Base-by-base conservation (phyloP, 768 basidiomycete genomes). In the Boletus pseudopeckii region DNA sequence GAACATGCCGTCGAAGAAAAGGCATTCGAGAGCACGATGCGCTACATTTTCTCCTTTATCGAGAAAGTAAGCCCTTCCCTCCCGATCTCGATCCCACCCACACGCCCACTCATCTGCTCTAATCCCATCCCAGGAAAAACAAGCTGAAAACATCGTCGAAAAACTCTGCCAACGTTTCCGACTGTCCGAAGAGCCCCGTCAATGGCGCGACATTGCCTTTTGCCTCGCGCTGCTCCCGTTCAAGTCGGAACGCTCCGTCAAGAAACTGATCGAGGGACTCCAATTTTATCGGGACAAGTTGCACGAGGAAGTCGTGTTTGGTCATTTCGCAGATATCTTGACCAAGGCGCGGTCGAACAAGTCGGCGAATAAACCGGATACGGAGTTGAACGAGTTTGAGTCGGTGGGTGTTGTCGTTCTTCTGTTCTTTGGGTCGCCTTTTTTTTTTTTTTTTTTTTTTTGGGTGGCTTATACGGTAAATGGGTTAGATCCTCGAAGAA, bases 181-280 rank as follows among this genome's bases (percentile, higher is more conserved):
- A 22, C 76, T 92, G 4, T 84, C 89, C 1, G 88, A 90, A 39
- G 92, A 95, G 30, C 82, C 91, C 15, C 82, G 96, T 6, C 97
- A 98, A 67, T 99, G 97, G 97, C 83, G 93, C 22, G 96, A 99
- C 64, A 93, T 99, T 54, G 92, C 95, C 1, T 98, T 86, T 72
- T 99, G 96, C 67, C 75, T 99, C 3, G 94, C 96, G 0, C 73
- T 98, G 2, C 79, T 98, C 15, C 96, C 94, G 0, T 99, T 91
- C 88, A 98, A 98, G 68, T 95, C 93, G 1, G 97, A 99, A 60
- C 82, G 90, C 32, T 96, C 94, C 0, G 84, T 98, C 63, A 98
- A 97, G 81, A 97, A 95, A 69, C 82, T 98, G 55, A 90, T 93
- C 61, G 96, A 98, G 59, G 94, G 84, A 1, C 70, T 99, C 24